Percentiles rank a stretch among this genome's conserved stretches.
Evolutionary conservation across 2,329 filamentous ascomycete species (phyloP).

Genomic region (Apiospora kogelbergensis): DNA sequence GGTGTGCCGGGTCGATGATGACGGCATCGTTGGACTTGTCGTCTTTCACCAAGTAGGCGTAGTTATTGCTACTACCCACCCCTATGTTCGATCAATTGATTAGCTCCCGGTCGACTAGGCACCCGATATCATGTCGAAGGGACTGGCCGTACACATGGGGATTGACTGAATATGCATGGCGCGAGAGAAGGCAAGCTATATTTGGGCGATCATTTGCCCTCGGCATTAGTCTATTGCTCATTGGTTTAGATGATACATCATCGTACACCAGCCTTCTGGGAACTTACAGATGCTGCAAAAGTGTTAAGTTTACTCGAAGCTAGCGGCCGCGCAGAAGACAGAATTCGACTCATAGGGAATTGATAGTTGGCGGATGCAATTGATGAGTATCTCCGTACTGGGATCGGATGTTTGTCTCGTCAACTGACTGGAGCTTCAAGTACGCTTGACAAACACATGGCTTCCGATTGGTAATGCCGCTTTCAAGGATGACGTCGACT

Average conservation of each 20-base stretch:
- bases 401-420: not conserved
- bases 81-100: slow-evolving; percentile 46
- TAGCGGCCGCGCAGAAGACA: slow-evolving; percentile 35
- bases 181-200: slow-evolving; percentile 38
- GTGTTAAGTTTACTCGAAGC: slow-evolving; percentile 31
- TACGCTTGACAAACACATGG: not conserved
- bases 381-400: not conserved
- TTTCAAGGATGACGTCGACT: not conserved
- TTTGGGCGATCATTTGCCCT: slow-evolving; percentile 19
- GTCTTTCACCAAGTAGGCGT: slow-evolving; percentile 79
- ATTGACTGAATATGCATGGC: slow-evolving; percentile 86
- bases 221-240: not conserved
- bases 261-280: not conserved
- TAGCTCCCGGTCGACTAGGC: not conserved
- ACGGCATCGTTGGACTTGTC: slow-evolving; percentile 76
- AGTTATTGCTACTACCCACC: slow-evolving; percentile 78
- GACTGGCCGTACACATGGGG: slow-evolving; percentile 70
- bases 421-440: not conserved
- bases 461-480: not conserved
- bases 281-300: slow-evolving; percentile 31
- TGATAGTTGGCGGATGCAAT: not conserved
- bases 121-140: not conserved
- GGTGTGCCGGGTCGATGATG: slow-evolving; percentile 79
- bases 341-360: slow-evolving; percentile 43
- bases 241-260: not conserved